Conservation (phyloP, 2,329 filamentous ascomycete genomes). For the Phoma herbarum region DNA sequence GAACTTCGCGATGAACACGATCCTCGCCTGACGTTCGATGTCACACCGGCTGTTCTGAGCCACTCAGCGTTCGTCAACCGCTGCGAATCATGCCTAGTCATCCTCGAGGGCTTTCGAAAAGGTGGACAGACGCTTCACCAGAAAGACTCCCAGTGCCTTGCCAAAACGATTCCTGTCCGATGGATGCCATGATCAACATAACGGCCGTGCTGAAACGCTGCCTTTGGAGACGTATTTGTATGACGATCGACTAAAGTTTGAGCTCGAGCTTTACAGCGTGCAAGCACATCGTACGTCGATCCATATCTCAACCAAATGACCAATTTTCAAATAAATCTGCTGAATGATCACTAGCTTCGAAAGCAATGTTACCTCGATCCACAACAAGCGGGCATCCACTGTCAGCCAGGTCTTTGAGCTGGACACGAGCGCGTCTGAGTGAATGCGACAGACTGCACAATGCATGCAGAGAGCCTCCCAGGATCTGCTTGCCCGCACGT, state of each 20-base stretch:
- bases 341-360: conserved; percentile 19
- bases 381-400: conserved; percentile 24
- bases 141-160: neutral
- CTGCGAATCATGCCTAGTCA: conserved; percentile 26
- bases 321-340: neutral
- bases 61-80: conserved; percentile 13
- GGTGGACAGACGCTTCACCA: conserved; percentile 7
- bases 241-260: conserved; percentile 27
- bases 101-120: conserved; percentile 29
- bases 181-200: neutral
- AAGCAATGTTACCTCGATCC: conserved; percentile 25
- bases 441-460: conserved; percentile 19
- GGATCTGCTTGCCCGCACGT: conserved; percentile 23
- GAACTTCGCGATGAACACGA: conserved; percentile 10
- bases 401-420: conserved; percentile 17
- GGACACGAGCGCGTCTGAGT: conserved; percentile 19
- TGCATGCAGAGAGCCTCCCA: conserved; percentile 13
- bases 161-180: neutral
- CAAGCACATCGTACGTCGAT: conserved; percentile 20
- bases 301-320: neutral
- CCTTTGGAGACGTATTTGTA: conserved; percentile 27
- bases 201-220: conserved; percentile 14
- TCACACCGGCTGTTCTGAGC: conserved; percentile 21
- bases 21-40: conserved; percentile 23
- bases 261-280: conserved; percentile 29